Base-by-base conservation (phyloP, 2,329 filamentous ascomycete genomes). In the Fusarium fracticaudum region DNA sequence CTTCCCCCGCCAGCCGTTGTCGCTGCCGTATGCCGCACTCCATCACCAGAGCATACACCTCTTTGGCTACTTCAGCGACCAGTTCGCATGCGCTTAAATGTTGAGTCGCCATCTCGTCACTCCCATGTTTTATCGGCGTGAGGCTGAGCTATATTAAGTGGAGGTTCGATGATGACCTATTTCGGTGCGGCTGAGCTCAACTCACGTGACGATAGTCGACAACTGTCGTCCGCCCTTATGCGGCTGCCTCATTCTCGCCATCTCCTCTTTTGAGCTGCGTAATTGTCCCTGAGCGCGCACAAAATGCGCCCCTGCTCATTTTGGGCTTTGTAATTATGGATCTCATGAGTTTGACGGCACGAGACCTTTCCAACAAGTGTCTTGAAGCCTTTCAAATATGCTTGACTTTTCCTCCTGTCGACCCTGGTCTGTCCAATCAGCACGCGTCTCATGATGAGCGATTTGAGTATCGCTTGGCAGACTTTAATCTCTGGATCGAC, bases 291-390 rank as follows among this genome's bases (percentile, higher is more conserved):
- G 9, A 17, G 4, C 1, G 15, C 35, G 1, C 12, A 17, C 2
- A 12, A 14, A 20, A 24, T 24, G 17, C 3, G 4, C 48, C 6
- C 2, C 5, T n/a, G 4, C 7, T 6, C 9, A 22, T 6, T 15
- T 26, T 2, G 0, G 1, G 0, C 4, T 0, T 38, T 1, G 0
- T 0, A 8, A 11, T 13, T 2, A 48, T 60, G 57, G 57, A 60
- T 12, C 24, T 60, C 0, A 60, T 60, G 57, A 38, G 6, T 15
- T 2, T 60, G 15, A 50, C 11, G 0, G 33, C 33, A 0, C 14
- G 43, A 1, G 43, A 50, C 4, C 24, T 60, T 14, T 50, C 57
- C 1, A 10, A 7, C 6, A 60, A 17, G 5, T 60, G 57, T 20
- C 57, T 60, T 2, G 43, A 60, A 3, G 15, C 20, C 4, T 60